These are phyloP conservation scores for Xylaria sp. DNA, from an alignment of 2,329 filamentous ascomycete species.

Conservation along the genomic window DNA sequence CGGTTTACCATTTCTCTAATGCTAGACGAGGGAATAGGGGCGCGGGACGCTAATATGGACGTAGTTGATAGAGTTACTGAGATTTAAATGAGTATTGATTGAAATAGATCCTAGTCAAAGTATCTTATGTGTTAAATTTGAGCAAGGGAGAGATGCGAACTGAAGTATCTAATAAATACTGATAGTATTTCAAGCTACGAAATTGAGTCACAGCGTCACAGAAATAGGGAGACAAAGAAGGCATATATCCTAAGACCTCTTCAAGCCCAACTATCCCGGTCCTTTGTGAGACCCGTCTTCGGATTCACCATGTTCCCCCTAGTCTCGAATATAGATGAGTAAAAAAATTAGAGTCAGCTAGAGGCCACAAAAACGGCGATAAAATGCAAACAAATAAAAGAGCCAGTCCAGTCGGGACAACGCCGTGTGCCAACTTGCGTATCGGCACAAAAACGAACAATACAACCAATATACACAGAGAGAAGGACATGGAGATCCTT, in stretches of 20 bases:
- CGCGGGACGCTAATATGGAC: background rate
- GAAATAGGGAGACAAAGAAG: constrained; percentile 12
- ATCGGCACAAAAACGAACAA: constrained; percentile 34
- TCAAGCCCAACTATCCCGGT: constrained; percentile 20
- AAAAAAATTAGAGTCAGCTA: constrained; percentile 37
- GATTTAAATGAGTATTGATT: background rate
- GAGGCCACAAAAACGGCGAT: constrained; percentile 29
- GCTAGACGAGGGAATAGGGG: background rate
- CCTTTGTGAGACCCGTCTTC: constrained; percentile 22
- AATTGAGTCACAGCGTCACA: constrained; percentile 12
- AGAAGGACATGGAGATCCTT: constrained; percentile 19
- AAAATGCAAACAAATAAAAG: constrained; percentile 33
- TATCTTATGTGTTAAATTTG: constrained; percentile 22
- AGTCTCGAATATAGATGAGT: constrained; percentile 16
- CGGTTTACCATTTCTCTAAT: background rate
- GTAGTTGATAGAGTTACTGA: too few species aligned
- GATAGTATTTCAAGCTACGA: constrained; percentile 32
- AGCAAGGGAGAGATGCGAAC: constrained; percentile 32
- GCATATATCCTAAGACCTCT: constrained; percentile 16
- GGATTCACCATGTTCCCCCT: constrained; percentile 23
- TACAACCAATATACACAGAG: constrained; percentile 39
- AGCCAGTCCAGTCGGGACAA: constrained; percentile 36
- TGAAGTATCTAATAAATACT: constrained; percentile 33
- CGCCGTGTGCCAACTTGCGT: constrained; percentile 32
- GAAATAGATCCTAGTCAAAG: constrained; percentile 10